These are phyloP conservation scores for Mycena sanguinolenta DNA, from an alignment of 768 basidiomycete species.

Conservation along the genomic window DNA sequence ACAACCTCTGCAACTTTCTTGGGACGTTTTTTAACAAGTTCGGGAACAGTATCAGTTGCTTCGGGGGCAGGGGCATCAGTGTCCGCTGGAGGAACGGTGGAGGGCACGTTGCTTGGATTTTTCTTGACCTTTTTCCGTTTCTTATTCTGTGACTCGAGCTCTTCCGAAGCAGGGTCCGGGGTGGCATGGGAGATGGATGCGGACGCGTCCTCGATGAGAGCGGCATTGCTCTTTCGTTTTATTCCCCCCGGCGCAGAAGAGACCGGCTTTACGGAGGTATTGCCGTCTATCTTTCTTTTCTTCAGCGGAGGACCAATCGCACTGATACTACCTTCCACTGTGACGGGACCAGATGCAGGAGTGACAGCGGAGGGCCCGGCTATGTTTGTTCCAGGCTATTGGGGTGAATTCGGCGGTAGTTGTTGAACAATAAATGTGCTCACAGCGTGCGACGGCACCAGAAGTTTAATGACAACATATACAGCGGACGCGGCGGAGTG, in stretches of 20 bases:
- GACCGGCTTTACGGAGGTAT: not conserved
- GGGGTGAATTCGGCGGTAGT: not conserved
- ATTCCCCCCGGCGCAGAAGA: constrained; percentile 1
- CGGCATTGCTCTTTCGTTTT: constrained; percentile 11
- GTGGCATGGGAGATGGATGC: not conserved
- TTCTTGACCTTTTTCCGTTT: constrained; percentile 31
- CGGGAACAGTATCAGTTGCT: not conserved
- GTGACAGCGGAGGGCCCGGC: not conserved
- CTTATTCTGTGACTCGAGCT: constrained; percentile 39
- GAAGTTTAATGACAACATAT: constrained; percentile 53
- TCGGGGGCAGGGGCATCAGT: not conserved
- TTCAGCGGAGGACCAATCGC: constrained; percentile 5
- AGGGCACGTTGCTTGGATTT: not conserved
- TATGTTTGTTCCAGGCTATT: constrained; percentile 4
- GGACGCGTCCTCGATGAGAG: not conserved
- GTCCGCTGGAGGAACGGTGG: not conserved
- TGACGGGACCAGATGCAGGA: not conserved
- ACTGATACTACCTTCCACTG: not conserved
- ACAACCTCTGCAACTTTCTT: constrained; percentile 26
- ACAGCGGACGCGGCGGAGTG: constrained; percentile 46
- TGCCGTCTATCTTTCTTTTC: constrained; percentile 23
- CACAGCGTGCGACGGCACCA: constrained; percentile 19
- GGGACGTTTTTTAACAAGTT: constrained; percentile 29
- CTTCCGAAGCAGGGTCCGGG: not conserved
- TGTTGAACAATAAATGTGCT: not conserved